Percentiles rank a stretch among this genome's conserved stretches.
These are phyloP conservation scores for Xylariaceae sp. DNA, from an alignment of 2,329 filamentous ascomycete species.

Conservation along the genomic window DNA sequence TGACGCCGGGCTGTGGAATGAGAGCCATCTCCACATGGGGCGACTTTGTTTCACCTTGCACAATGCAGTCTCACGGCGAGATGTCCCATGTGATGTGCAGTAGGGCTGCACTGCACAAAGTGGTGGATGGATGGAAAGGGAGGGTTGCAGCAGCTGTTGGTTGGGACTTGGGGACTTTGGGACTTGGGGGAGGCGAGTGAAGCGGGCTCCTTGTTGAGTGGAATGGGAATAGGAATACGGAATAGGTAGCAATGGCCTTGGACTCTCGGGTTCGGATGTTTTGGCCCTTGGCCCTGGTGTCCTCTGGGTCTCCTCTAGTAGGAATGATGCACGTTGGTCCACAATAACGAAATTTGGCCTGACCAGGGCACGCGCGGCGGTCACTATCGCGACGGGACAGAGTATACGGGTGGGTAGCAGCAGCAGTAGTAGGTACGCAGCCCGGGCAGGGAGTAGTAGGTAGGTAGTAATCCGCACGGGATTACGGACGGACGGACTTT, in stretches of 20 bases:
- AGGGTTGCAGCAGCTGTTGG: constrained; percentile 1
- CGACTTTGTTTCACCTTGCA: constrained; percentile 7
- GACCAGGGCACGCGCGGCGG: constrained; percentile 5
- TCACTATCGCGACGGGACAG: constrained; percentile 4
- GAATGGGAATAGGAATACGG: neutral
- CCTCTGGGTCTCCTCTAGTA: constrained; percentile 8
- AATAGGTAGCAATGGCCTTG: neutral
- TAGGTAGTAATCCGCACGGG: too few relatives aligned
- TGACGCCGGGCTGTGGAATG: constrained; percentile 26
- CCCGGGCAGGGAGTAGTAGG: too few relatives aligned
- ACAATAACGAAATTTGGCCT: constrained; percentile 16
- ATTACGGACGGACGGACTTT: too few relatives aligned
- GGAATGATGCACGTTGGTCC: constrained; percentile 7
- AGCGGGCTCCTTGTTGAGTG: neutral
- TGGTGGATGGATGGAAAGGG: neutral
- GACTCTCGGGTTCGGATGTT: neutral
- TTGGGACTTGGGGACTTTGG: neutral
- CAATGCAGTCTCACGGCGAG: constrained; percentile 4
- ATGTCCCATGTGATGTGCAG: constrained; percentile 14
- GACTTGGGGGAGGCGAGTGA: neutral
- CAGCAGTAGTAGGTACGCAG: constrained; percentile 6
- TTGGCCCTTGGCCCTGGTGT: neutral
- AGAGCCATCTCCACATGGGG: constrained; percentile 28
- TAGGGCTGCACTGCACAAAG: constrained; percentile 2
- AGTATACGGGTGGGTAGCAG: too few relatives aligned